Conservation (phyloP, 2,329 filamentous ascomycete species). For the Ilyonectria sp. region DNA sequence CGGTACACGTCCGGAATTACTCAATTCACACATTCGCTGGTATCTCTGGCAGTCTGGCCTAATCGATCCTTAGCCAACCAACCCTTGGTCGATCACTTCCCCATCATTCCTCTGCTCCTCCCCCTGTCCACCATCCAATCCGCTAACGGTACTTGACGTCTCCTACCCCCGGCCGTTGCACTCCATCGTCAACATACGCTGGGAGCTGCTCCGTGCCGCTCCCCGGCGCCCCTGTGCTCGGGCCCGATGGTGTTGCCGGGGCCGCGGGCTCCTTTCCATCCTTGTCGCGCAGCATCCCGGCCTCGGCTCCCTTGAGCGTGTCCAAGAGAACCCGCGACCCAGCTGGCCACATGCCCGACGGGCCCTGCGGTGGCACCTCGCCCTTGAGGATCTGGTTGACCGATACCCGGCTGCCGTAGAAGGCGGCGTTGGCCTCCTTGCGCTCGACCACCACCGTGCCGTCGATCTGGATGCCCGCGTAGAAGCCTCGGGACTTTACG, state of each 20-base stretch:
- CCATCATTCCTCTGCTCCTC: neutral
- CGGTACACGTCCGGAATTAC: neutral
- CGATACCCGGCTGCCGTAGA: constrained; percentile 77
- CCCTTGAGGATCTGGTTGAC: constrained; percentile 65
- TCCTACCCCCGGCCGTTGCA: constrained; percentile 42
- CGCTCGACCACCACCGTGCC: constrained; percentile 90
- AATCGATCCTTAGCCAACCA: neutral
- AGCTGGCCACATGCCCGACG: constrained; percentile 51
- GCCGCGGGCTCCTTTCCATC: constrained; percentile 31
- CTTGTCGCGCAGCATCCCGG: constrained; percentile 44
- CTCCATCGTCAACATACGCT: constrained; percentile 45
- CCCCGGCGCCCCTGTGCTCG: constrained; percentile 20
- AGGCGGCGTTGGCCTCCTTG: constrained; percentile 88
- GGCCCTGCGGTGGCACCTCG: constrained; percentile 47
- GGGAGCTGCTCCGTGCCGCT: constrained; percentile 38
- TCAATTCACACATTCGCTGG: constrained; percentile 18
- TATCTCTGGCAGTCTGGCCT: constrained; percentile 33
- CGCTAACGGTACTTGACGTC: constrained; percentile 46
- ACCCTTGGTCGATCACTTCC: neutral
- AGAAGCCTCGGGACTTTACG: constrained; percentile 90
- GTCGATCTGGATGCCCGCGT: constrained; percentile 88
- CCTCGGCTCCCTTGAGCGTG: constrained; percentile 52
- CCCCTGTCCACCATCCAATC: neutral
- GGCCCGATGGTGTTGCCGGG: constrained; percentile 22
- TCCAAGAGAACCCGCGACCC: constrained; percentile 51